Percentiles rank a stretch among this genome's conserved stretches.
phyloP scores from a whole-genome alignment of 495 filamentous ascomycete species.

The Evansstolkia leycettana region DNA sequence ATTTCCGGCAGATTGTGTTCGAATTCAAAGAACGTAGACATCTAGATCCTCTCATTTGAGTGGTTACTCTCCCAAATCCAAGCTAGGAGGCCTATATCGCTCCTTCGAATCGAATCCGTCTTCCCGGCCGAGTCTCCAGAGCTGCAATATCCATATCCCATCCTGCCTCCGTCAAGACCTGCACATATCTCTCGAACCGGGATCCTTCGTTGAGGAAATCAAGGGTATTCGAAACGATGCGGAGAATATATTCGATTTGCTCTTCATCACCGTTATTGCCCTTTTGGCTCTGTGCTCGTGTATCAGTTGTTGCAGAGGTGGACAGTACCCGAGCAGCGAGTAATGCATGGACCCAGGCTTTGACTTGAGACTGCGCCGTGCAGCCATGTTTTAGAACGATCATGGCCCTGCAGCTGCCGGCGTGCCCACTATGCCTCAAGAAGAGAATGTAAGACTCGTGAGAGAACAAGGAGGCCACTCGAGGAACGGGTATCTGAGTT shows the following conservation, averaged over 20 bases:
- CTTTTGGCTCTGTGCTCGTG: too few relatives aligned
- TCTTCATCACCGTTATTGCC: background rate
- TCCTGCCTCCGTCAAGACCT: conserved; percentile 31
- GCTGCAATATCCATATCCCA: conserved; percentile 49
- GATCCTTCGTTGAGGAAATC: conserved; percentile 20
- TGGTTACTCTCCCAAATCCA: too few relatives aligned
- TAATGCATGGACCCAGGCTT: conserved; percentile 67
- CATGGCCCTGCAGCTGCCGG: conserved; percentile 15
- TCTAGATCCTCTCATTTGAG: too few relatives aligned
- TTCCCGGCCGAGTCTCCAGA: conserved; percentile 43
- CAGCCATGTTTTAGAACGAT: conserved; percentile 55
- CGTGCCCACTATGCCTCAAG: conserved; percentile 3
- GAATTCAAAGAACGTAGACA: too few relatives aligned
- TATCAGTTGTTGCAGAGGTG: background rate
- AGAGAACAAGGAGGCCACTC: conserved; percentile 14
- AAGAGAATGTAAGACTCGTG: conserved; percentile 21
- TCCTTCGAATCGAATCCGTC: conserved; percentile 17
- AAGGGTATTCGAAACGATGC: conserved; percentile 10
- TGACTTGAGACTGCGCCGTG: conserved; percentile 37
- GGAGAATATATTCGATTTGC: conserved; percentile 2
- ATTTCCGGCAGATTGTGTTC: too few relatives aligned
- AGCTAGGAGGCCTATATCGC: too few relatives aligned
- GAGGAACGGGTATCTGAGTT: conserved; percentile 9
- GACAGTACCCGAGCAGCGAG: conserved; percentile 31
- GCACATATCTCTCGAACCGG: conserved; percentile 28